Base-by-base conservation (phyloP, 2,329 filamentous ascomycete genomes). In the Fusarium sp. region DNA sequence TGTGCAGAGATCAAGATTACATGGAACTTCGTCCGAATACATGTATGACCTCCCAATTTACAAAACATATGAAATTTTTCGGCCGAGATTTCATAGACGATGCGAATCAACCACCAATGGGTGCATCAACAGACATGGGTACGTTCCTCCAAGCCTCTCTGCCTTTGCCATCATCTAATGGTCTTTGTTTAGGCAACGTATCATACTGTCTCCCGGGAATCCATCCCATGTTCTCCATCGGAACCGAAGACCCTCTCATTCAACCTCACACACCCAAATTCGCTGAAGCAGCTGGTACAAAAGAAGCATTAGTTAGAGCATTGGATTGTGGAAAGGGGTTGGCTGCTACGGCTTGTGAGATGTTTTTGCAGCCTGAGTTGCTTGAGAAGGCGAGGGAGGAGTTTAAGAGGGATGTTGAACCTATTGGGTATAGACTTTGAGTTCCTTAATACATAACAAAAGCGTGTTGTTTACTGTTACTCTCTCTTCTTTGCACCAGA, bases 111-210 rank as follows among this genome's bases (percentile, higher is more conserved):
- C 58, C 62, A 10, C 68, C 72, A 0, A 73, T 72, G 62, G 72
- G 68, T 3, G 72, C 67, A 12, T 74, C 72, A 2, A 74, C 72
- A 46, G 72, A 74, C 7, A 74, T 74, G 70, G 72, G 72, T 63
- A 60, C 48, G 58, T 43, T 3, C 8, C 24, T 5, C 6, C 8
- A 27, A 27, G 9, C 9, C 8, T 10, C 25, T 3, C 8, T 1
- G 7, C 6, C 3, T 18, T 1, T 16, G 0, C 20, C 10, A 16
- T 30, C 5, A 11, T 62, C 60, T 63, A 25, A 63, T 12, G 10
- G 8, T 5, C 20, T 13, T 2, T 30, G 10, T 1, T 8, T 4
- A 74, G 72, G 72, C n/a, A 74, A 74, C 8, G 72, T 75, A 1
- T 65, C 72, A 20, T 73, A 62, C 22, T 57, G 32, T 15, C 25